Evolutionary conservation across 164 flowering plant genomes (phyloP), one percentile per base, ranked within the genome.

Genomic region (Hamamelis virginiana): DNA sequence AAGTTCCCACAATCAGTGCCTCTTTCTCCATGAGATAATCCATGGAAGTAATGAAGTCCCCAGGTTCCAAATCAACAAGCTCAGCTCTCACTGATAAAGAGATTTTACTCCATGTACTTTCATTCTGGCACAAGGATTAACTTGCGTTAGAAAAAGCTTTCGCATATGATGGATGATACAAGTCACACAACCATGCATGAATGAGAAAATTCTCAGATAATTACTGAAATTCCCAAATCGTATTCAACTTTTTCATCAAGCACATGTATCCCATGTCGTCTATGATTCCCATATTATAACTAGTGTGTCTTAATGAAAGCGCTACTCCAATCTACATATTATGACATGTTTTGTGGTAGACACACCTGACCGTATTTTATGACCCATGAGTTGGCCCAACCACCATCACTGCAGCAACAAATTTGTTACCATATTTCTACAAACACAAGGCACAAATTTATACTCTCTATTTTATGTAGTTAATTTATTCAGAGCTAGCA

Each of bases 11-110:
- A 21, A 95, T 59, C 72, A 95, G 72, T 12, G 94, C 89, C 74
- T 95, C 98, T 76, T 90, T 95, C 83, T 95, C 98, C 96, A 92
- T 87, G 48, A 95, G 83, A 80, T 87, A 91, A 73, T 88, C 92
- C 77, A 92, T 76, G 11, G 94, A 75, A 41, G 88, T 84, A 59
- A 89, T 81, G 64, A 58, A 67, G 72, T 95, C 98, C 43, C 82
- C 97, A 13, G 77, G 77, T 73, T 92, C 97, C 73, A 95, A 80
- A 70, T 87, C 90, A 71, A 94, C 55, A 15, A 65, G 65, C 55
- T 76, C 79, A 59, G 75, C 82, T 53, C 77, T 80, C 23, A 78
- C 76, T n/a, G 77, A 50, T 25, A 71, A 52, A 0, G 58, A 25
- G 25, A 68, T 58, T 61, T 69, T 74, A n/a, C 69, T 71, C 79